Evolutionary conservation across 2,329 filamentous ascomycete genomes (phyloP), one percentile per base, ranked within the genome.

Genomic region (Hortaea werneckii): DNA sequence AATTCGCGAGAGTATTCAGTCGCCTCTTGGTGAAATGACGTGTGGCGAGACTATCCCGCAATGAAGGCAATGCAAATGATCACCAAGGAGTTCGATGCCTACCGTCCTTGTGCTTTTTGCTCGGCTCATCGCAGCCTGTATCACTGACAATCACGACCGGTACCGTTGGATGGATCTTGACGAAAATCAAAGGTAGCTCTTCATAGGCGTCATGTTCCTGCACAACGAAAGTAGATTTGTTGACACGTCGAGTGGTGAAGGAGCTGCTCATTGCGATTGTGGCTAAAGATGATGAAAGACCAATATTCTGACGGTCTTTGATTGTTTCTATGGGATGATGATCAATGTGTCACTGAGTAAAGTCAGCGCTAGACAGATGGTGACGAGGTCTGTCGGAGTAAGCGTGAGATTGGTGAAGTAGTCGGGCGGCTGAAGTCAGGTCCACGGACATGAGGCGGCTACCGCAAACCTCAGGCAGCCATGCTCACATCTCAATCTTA

Each of bases 141-240:
- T 74, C 71, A 10, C 66, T 65, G 1, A 73, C 53, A 2, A 73
- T 54, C 9, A 73, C 42, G 26, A 66, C 47, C 0, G 60, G 49
- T 1, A 42, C 44, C 6, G 39, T 52, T 4, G 60, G 58, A 47
- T 65, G 67, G 2, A 70, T 35, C 49, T 73, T 73, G 41, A 62
- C 65, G 49, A 72, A 74, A n/a, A 74, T 71, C 47, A 68, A 59
- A 2, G 71, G 71, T 32, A 63, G 60, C 50, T 73, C 70, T 41
- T 51, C 50, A 50, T 62, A 73, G 28, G 55, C 57, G 53, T 74
- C 71, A 46, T 69, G 61, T 53, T 74, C 70, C 11, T 62, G 54
- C 20, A 74, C 59, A 6, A 68, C 54, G 49, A 72, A 73, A 0
- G 71, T 73, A 1, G 70, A 62, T 3, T 32, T 5, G 48, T 72